These are phyloP conservation scores for Tolypocladium amazonense DNA, from an alignment of 2,329 filamentous ascomycete species.

Conservation along the genomic window DNA sequence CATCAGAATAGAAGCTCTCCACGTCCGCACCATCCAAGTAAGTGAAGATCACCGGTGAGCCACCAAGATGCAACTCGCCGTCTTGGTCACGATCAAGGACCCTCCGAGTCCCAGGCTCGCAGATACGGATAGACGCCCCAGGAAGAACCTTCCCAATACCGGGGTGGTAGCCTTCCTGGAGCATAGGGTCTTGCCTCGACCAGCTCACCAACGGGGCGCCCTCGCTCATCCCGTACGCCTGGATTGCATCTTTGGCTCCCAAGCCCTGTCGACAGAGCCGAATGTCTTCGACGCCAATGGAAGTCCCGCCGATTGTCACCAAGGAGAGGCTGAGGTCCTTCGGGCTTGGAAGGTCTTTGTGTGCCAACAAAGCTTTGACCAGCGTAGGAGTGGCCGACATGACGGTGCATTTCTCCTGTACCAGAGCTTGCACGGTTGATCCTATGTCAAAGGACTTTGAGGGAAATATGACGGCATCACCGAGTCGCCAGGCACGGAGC, in stretches of 20 bases:
- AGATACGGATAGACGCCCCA: constrained; percentile 27
- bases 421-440: constrained; percentile 19
- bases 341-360: constrained; percentile 15
- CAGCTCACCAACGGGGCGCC: constrained; percentile 30
- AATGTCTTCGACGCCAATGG: constrained; percentile 20
- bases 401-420: constrained; percentile 21
- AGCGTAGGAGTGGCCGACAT: constrained; percentile 30
- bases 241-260: constrained; percentile 20
- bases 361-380: constrained; percentile 19
- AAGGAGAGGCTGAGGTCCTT: constrained; percentile 17
- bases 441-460: constrained; percentile 21
- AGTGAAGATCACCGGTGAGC: constrained; percentile 20
- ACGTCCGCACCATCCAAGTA: constrained; percentile 19
- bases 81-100: constrained; percentile 18
- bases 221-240: constrained; percentile 35
- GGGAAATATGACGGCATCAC: constrained; percentile 23
- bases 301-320: constrained; percentile 23
- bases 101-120: constrained; percentile 16
- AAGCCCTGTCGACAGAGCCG: constrained; percentile 18
- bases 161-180: constrained; percentile 21
- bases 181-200: constrained; percentile 17
- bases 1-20: constrained; percentile 24
- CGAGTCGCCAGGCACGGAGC: constrained; percentile 24
- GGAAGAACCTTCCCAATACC: constrained; percentile 30
- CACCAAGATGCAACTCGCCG: constrained; percentile 30